phyloP scores from a whole-genome alignment of 495 filamentous ascomycete genomes.

The Aspergillus funiculosus region DNA sequence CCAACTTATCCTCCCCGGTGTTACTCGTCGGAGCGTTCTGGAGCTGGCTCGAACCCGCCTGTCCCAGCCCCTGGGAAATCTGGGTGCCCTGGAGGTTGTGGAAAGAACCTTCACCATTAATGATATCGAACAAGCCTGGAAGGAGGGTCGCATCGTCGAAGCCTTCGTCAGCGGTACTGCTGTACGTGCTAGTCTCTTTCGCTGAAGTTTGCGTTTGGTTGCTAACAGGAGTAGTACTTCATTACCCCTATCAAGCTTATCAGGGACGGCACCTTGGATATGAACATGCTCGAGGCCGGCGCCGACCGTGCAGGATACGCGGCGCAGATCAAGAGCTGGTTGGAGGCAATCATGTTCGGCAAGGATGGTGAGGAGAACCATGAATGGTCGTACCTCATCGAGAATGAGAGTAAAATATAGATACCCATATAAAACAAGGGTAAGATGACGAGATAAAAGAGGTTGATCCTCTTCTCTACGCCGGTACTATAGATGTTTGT shows the following conservation, averaged over 20 bases:
- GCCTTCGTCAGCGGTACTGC: constrained; percentile 85
- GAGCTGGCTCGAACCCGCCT: constrained; percentile 64
- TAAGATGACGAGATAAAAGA: too few relatives aligned
- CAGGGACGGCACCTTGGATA: constrained; percentile 62
- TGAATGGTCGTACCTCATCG: constrained; percentile 72
- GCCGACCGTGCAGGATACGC: constrained; percentile 61
- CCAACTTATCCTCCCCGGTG: constrained; percentile 76
- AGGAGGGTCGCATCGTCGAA: constrained; percentile 75
- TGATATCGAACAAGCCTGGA: constrained; percentile 65
- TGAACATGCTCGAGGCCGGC: constrained; percentile 58
- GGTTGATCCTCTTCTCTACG: too few relatives aligned
- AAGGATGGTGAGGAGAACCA: constrained; percentile 70
- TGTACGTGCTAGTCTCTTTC: constrained; percentile 40
- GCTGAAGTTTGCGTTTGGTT: background rate
- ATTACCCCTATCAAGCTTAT: constrained; percentile 69
- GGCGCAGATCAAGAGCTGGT: constrained; percentile 65
- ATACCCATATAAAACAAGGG: too few relatives aligned
- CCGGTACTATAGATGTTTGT: too few relatives aligned
- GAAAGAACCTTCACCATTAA: constrained; percentile 75
- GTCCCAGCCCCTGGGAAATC: constrained; percentile 26
- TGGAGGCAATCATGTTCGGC: constrained; percentile 82
- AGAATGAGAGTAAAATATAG: constrained; percentile 46
- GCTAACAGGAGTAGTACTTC: constrained; percentile 55
- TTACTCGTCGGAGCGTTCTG: constrained; percentile 72
- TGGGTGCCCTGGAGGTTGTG: constrained; percentile 62